Conservation (phyloP, 2,329 filamentous ascomycete genomes). For the Amauroascus niger region DNA sequence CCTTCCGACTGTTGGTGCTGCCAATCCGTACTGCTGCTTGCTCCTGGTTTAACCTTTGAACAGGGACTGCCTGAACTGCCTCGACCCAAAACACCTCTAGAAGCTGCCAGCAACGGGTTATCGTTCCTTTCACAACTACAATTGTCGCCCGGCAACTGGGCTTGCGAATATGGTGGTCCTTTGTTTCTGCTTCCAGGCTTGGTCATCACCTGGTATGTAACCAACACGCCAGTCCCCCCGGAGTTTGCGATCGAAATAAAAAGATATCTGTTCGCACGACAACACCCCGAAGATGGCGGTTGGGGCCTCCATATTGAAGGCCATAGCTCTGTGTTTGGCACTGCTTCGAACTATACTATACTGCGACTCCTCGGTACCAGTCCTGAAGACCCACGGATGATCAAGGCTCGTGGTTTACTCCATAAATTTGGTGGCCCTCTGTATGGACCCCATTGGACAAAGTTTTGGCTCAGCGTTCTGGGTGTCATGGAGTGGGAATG, state of each 20-base stretch:
- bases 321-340: constrained; percentile 85
- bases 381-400: constrained; percentile 73
- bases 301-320: constrained; percentile 96
- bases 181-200: constrained; percentile 89
- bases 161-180: constrained; percentile 91
- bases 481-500: constrained; percentile 81
- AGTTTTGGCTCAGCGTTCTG: constrained; percentile 83
- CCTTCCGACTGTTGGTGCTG: constrained; percentile 58
- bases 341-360: constrained; percentile 72
- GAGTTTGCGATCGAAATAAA: constrained; percentile 79
- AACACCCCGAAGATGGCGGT: constrained; percentile 79
- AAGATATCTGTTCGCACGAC: constrained; percentile 79
- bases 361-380: constrained; percentile 74
- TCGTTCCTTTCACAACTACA: constrained; percentile 85
- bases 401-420: constrained; percentile 70
- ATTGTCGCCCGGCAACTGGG: constrained; percentile 84
- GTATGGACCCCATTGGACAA: constrained; percentile 87
- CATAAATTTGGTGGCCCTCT: constrained; percentile 79
- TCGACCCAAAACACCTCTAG: constrained; percentile 59
- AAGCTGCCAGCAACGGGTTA: constrained; percentile 72
- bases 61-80: constrained; percentile 67
- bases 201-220: constrained; percentile 78
- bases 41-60: background rate
- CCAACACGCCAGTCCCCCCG: constrained; percentile 72
- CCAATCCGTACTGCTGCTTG: background rate